Percentiles rank a stretch among this genome's conserved stretches.
Conservation (phyloP, 306 rosid species). For the Pyrus betulifolia region DNA sequence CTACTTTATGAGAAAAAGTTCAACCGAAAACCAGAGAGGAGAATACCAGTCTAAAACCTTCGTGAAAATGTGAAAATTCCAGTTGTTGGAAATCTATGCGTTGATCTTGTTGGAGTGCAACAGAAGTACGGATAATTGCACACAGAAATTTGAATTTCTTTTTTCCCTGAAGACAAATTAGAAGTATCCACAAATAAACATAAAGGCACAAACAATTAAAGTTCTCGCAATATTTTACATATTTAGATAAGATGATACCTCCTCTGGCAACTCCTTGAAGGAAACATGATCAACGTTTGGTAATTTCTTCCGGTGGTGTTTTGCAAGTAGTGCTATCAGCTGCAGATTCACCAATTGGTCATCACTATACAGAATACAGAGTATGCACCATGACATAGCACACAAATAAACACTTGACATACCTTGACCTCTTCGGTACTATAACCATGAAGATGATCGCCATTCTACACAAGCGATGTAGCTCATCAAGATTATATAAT, state of each 20-base stretch:
- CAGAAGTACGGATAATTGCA: slow-evolving; percentile 26
- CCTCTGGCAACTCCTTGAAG: slow-evolving; percentile 8
- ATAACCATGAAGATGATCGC: slow-evolving; percentile 21
- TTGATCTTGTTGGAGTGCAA: slow-evolving; percentile 18
- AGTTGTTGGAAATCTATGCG: not conserved
- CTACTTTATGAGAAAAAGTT: not conserved
- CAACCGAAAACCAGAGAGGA: not conserved
- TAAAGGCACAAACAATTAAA: not conserved
- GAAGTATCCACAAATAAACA: not conserved
- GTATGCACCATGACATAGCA: slow-evolving; percentile 1
- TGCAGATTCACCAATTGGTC: not conserved
- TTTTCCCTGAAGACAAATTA: slow-evolving; percentile 6
- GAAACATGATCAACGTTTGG: slow-evolving; percentile 22
- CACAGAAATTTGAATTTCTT: slow-evolving; percentile 30
- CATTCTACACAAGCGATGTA: slow-evolving; percentile 11
- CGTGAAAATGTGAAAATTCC: slow-evolving; percentile 4
- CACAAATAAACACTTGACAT: not conserved
- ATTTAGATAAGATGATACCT: slow-evolving; percentile 14
- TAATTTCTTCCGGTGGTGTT: slow-evolving; percentile 29
- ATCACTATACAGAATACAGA: slow-evolving; percentile 1
- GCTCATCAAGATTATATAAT: not conserved
- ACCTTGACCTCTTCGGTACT: slow-evolving; percentile 32
- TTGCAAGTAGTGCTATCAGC: slow-evolving; percentile 33
- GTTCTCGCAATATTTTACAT: not conserved
- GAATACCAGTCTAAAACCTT: slow-evolving; percentile 21